Evolutionary conservation across 2,329 filamentous ascomycete genomes (phyloP).

Genomic region (Ophiostoma populinum): DNA sequence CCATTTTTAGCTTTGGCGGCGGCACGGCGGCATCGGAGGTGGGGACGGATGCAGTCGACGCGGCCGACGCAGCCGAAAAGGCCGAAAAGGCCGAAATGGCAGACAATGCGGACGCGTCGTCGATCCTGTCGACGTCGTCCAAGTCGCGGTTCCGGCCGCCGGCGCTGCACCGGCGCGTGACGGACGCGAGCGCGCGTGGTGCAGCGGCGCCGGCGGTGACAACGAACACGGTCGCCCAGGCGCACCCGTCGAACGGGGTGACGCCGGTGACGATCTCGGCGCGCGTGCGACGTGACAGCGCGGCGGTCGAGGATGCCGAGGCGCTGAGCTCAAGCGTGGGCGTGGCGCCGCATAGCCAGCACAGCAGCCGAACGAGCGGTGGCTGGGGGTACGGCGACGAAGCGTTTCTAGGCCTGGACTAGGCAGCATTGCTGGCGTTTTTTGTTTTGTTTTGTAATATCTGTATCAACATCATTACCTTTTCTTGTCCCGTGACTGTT

Average conservation of each 20-base stretch:
- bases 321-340: constrained; percentile 27
- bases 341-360: constrained; percentile 36
- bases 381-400: constrained; percentile 76
- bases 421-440: no score
- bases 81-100: constrained; percentile 24
- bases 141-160: constrained; percentile 20
- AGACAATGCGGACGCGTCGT: constrained; percentile 24
- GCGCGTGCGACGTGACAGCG: constrained; percentile 23
- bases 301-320: constrained; percentile 25
- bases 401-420: constrained; percentile 68
- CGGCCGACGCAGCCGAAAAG: constrained; percentile 10
- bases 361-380: constrained; percentile 16
- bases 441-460: no score
- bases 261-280: constrained; percentile 17
- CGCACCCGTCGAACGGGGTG: constrained; percentile 9
- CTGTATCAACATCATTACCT: no score
- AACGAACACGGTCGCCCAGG: constrained; percentile 4
- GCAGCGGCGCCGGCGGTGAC: constrained; percentile 6
- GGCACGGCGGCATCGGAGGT: not conserved
- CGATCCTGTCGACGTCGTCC: constrained; percentile 31
- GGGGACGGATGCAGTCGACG: not conserved
- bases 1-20: constrained; percentile 6
- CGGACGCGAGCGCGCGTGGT: constrained; percentile 9
- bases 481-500: no score
- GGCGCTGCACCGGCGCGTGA: constrained; percentile 22